A percentile compares a stretch with the other conserved stretches of the same genome.
phyloP scores from a whole-genome alignment of 2,329 filamentous ascomycete species.

The Pseudofabraea citricarpa region DNA sequence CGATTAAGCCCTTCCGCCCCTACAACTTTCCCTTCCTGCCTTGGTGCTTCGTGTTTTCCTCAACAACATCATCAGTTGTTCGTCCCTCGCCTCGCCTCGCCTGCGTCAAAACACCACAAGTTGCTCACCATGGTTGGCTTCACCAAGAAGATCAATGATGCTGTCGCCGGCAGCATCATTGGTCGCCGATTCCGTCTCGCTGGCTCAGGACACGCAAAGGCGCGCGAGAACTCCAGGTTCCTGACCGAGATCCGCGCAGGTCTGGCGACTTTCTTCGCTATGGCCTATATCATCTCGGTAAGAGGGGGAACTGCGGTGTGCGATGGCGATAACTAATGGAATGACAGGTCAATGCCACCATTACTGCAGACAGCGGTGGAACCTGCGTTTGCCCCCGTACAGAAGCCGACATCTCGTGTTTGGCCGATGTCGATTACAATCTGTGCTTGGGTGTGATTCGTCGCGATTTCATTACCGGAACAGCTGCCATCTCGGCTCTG shows the following conservation, averaged over 20 bases:
- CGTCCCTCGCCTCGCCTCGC: too few species aligned
- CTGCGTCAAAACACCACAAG: too few species aligned
- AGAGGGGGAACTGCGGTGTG: constrained; percentile 29
- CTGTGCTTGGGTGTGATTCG: constrained; percentile 48
- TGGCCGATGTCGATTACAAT: constrained; percentile 43
- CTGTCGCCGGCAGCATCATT: constrained; percentile 56
- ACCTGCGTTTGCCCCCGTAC: constrained; percentile 64
- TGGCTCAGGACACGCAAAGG: constrained; percentile 62
- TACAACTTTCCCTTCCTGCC: neutral
- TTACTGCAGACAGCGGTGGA: constrained; percentile 59
- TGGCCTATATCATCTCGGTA: constrained; percentile 73
- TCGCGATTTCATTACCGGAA: constrained; percentile 74
- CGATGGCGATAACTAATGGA: neutral
- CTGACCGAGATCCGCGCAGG: constrained; percentile 80
- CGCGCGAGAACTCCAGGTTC: constrained; percentile 59
- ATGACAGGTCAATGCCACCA: constrained; percentile 9
- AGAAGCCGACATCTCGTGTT: constrained; percentile 5
- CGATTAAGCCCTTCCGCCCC: too few species aligned
- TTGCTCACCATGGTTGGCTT: constrained; percentile 5
- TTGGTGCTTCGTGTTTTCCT: neutral
- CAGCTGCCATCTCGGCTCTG: constrained; percentile 74
- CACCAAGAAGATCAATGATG: constrained; percentile 9
- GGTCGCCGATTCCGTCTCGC: constrained; percentile 75
- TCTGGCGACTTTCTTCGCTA: constrained; percentile 65
- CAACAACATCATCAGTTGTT: too few species aligned